Conservation (phyloP, 805 yeast genomes). For the Candida xyloterini region DNA sequence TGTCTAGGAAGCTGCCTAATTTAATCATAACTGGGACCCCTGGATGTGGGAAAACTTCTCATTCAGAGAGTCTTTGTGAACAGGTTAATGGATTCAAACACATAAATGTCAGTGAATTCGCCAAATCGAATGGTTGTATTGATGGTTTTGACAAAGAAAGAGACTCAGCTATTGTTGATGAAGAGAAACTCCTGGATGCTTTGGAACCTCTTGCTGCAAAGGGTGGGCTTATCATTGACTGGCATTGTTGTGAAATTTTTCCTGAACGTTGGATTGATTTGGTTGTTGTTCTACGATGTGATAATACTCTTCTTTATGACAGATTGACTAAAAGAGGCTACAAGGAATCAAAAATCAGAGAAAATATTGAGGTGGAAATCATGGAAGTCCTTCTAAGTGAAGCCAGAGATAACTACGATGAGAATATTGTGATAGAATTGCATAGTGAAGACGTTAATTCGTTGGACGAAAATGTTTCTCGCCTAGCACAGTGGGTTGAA, state of each 20-base stretch:
- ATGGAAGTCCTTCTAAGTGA: constrained; percentile 90
- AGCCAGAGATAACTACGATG: constrained; percentile 77
- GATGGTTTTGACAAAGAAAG: constrained; percentile 85
- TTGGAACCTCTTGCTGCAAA: constrained; percentile 72
- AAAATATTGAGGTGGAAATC: constrained; percentile 93
- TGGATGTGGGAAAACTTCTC: constrained; percentile 82
- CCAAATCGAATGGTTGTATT: constrained; percentile 70
- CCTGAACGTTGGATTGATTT: constrained; percentile 91
- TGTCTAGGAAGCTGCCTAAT: constrained; percentile 52
- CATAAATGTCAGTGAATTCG: constrained; percentile 75
- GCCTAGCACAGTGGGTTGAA: constrained; percentile 71
- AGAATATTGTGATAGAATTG: constrained; percentile 79
- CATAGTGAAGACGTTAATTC: constrained; percentile 69
- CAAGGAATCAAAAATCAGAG: constrained; percentile 77
- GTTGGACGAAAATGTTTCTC: constrained; percentile 76
- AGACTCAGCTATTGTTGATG: constrained; percentile 87
- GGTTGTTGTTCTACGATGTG: constrained; percentile 83
- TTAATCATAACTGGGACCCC: constrained; percentile 95
- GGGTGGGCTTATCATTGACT: constrained; percentile 91
- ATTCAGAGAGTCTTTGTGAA: constrained; percentile 51
- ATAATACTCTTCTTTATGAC: constrained; percentile 68
- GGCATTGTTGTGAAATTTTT: constrained; percentile 97
- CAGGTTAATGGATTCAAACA: constrained; percentile 49
- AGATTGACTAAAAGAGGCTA: constrained; percentile 76
- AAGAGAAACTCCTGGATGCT: constrained; percentile 79